Percentiles rank a stretch among this genome's conserved stretches.
Conservation (phyloP, 768 basidiomycete species). For the Phaeotremella fagi region DNA sequence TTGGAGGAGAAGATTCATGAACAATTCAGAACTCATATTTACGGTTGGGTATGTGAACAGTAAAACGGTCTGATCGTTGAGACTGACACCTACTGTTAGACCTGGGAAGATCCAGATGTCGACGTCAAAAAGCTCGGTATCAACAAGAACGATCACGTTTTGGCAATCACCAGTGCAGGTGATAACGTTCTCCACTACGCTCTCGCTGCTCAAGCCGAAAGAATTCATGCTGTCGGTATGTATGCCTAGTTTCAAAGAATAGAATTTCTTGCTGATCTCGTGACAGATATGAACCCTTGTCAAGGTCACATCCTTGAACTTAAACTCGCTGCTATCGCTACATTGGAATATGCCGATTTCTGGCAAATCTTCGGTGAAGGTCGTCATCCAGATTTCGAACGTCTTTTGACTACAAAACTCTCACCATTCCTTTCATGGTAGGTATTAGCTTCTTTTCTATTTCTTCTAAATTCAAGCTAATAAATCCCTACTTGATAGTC, state of each 20-base stretch:
- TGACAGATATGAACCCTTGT: slow-evolving; percentile 47
- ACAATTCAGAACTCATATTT: slow-evolving; percentile 53
- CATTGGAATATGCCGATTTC: slow-evolving; percentile 60
- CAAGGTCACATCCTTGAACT: slow-evolving; percentile 75
- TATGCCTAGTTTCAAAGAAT: slow-evolving; percentile 49
- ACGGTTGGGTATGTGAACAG: slow-evolving; percentile 35
- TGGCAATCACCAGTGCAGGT: slow-evolving; percentile 71
- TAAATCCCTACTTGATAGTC: slow-evolving; percentile 12
- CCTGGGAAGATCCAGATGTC: slow-evolving; percentile 66
- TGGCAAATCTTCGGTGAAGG: slow-evolving; percentile 66
- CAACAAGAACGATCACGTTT: slow-evolving; percentile 60
- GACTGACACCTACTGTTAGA: slow-evolving; percentile 14
- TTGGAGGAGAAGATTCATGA: slow-evolving; percentile 66
- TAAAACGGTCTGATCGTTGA: not conserved
- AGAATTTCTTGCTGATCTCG: not conserved
- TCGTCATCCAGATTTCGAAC: slow-evolving; percentile 58
- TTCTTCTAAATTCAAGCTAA: too few species aligned
- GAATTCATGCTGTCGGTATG: slow-evolving; percentile 68
- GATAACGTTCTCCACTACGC: slow-evolving; percentile 79
- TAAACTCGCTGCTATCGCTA: slow-evolving; percentile 64
- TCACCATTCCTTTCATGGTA: slow-evolving; percentile 64
- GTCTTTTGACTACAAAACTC: slow-evolving; percentile 59
- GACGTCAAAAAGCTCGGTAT: slow-evolving; percentile 65
- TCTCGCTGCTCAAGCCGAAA: slow-evolving; percentile 59
- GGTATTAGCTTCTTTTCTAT: slow-evolving; percentile 5